Conservation (phyloP, 2,329 filamentous ascomycete species). For the Aureobasidium leucospermi region DNA sequence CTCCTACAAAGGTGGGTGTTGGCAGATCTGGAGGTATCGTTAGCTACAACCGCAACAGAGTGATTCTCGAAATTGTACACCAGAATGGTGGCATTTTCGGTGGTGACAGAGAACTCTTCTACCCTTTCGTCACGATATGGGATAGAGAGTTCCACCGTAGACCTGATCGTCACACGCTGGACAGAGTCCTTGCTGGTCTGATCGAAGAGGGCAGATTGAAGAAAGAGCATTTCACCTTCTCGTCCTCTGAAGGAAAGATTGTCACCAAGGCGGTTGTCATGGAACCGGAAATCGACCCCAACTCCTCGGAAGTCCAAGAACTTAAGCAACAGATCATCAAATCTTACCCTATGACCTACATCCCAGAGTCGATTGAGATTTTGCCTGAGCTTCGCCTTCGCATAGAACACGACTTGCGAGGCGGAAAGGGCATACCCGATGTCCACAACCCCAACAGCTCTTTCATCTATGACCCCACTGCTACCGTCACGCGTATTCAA, state of each 20-base stretch:
- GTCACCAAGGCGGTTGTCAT: constrained; percentile 45
- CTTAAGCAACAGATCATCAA: constrained; percentile 46
- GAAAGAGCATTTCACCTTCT: constrained; percentile 46
- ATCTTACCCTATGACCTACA: constrained; percentile 34
- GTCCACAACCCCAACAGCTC: background rate
- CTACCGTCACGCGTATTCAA: background rate
- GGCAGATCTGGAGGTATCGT: constrained; percentile 34
- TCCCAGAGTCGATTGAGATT: constrained; percentile 37
- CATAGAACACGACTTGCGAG: background rate
- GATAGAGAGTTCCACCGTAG: constrained; percentile 34
- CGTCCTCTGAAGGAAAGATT: constrained; percentile 39
- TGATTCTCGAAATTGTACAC: constrained; percentile 49
- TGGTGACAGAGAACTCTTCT: constrained; percentile 47
- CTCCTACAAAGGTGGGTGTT: constrained; percentile 18
- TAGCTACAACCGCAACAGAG: constrained; percentile 38
- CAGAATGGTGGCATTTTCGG: constrained; percentile 50
- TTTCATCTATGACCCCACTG: constrained; percentile 22
- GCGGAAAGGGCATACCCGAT: background rate
- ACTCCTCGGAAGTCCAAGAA: constrained; percentile 39
- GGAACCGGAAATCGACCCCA: constrained; percentile 38
- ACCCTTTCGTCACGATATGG: constrained; percentile 49
- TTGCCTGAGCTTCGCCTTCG: constrained; percentile 26
- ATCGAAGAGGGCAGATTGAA: constrained; percentile 45
- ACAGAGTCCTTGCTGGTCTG: constrained; percentile 42
- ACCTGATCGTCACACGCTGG: constrained; percentile 49